A percentile compares a stretch with the other conserved stretches of the same genome.
These are phyloP conservation scores for Tetrahymena thermophila DNA, from an alignment of 73 alveolate species.

Conservation along the genomic window DNA sequence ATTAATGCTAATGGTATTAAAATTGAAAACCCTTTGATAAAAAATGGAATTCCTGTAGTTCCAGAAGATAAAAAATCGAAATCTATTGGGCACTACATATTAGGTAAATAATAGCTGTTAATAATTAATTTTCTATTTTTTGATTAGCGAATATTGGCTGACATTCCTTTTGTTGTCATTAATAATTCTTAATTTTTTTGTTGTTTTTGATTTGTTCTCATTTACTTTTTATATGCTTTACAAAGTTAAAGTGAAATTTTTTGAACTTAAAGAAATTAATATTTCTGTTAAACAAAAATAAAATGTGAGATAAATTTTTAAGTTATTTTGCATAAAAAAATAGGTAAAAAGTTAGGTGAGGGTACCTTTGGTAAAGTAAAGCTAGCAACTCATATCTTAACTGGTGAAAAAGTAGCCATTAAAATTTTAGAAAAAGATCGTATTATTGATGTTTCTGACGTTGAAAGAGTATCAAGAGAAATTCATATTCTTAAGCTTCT, in stretches of 20 bases:
- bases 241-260: neutral
- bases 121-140: too few relatives aligned
- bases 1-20: neutral
- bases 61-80: neutral
- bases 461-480: conserved; percentile 88
- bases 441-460: conserved; percentile 69
- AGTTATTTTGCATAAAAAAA: neutral
- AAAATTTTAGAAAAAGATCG: conserved; percentile 64
- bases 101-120: neutral
- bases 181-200: neutral
- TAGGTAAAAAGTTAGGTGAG: conserved; percentile 56
- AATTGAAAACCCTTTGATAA: neutral
- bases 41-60: neutral
- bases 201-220: neutral
- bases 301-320: neutral
- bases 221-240: neutral
- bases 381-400: conserved; percentile 60
- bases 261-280: neutral
- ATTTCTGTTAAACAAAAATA: neutral
- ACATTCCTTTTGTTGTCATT: neutral
- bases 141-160: too few relatives aligned
- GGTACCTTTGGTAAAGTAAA: conserved; percentile 75
- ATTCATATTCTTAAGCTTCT: conserved; percentile 79
- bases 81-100: neutral
- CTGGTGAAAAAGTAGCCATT: conserved; percentile 77